Percentiles rank a stretch among this genome's conserved stretches.
Conservation (phyloP, 768 basidiomycete genomes). For the Termitomyces sp. region DNA sequence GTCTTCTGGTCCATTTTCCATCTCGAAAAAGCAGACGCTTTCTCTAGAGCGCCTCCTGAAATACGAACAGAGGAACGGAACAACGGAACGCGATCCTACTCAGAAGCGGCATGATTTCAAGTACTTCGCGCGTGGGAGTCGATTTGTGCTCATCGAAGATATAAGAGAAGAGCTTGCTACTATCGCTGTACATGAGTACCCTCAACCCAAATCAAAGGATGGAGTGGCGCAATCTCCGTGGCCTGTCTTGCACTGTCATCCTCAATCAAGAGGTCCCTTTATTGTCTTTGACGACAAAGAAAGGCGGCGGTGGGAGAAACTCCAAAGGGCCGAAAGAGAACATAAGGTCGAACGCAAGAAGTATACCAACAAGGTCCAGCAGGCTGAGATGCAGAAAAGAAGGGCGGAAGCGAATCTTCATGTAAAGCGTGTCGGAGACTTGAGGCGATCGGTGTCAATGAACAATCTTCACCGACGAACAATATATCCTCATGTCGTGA, state of each 20-base stretch:
- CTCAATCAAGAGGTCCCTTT: conserved; percentile 68
- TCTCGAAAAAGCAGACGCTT: conserved; percentile 29
- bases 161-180: conserved; percentile 78
- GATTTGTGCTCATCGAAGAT: conserved; percentile 91
- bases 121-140: conserved; percentile 74
- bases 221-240: conserved; percentile 53
- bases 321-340: conserved; percentile 39
- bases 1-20: conserved; percentile 23
- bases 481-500: conserved; percentile 21
- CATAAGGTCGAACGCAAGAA: conserved; percentile 34
- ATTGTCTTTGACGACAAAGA: conserved; percentile 71
- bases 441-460: conserved; percentile 73
- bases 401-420: conserved; percentile 30
- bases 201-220: conserved; percentile 44
- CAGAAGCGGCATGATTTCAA: conserved; percentile 83
- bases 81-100: conserved; percentile 86
- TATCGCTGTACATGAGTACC: conserved; percentile 80
- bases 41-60: conserved; percentile 61
- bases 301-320: conserved; percentile 57
- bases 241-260: conserved; percentile 82
- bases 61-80: conserved; percentile 82
- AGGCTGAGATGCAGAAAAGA: conserved; percentile 29
- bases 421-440: conserved; percentile 37
- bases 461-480: conserved; percentile 62
- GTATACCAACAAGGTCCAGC: conserved; percentile 24